Evolutionary conservation across 2,329 filamentous ascomycete species (phyloP).

Genomic region (Aquanectria penicillioides): DNA sequence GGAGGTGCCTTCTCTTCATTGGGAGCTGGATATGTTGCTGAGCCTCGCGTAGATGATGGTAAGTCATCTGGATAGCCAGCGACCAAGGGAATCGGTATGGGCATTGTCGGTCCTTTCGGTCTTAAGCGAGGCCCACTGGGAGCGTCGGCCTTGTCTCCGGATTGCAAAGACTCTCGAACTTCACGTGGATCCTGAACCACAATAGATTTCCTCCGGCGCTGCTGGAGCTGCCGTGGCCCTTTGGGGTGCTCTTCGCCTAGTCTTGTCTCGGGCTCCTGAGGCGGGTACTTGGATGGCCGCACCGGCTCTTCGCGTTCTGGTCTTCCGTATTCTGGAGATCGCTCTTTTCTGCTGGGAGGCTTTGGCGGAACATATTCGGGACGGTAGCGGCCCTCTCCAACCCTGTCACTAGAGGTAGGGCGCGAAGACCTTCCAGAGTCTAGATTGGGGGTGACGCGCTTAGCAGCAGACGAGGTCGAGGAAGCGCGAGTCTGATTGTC

Average conservation of each 20-base stretch:
- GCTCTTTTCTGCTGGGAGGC: conserved; percentile 44
- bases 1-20: conserved; percentile 28
- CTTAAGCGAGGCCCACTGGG: conserved; percentile 43
- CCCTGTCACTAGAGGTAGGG: conserved; percentile 47
- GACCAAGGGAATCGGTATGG: conserved; percentile 44
- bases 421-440: conserved; percentile 42
- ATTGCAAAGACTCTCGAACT: conserved; percentile 40
- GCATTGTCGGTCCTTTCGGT: conserved; percentile 48
- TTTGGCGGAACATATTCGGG: conserved; percentile 41
- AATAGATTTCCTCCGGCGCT: conserved; percentile 48
- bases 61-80: conserved; percentile 30
- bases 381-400: conserved; percentile 38
- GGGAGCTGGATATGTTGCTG: conserved; percentile 45
- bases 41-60: conserved; percentile 34
- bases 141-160: conserved; percentile 36
- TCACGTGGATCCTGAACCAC: conserved; percentile 50
- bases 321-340: conserved; percentile 42
- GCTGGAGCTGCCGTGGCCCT: conserved; percentile 39
- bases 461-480: conserved; percentile 41
- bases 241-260: conserved; percentile 53
- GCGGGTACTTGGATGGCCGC: conserved; percentile 30
- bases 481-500: conserved; percentile 37
- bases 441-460: conserved; percentile 39
- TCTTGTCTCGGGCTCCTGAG: conserved; percentile 45
- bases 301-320: conserved; percentile 34